Percentiles rank a stretch among this genome's conserved stretches.
Conservation (phyloP, 1,284 basidiomycete species). For the Grifola frondosa region DNA sequence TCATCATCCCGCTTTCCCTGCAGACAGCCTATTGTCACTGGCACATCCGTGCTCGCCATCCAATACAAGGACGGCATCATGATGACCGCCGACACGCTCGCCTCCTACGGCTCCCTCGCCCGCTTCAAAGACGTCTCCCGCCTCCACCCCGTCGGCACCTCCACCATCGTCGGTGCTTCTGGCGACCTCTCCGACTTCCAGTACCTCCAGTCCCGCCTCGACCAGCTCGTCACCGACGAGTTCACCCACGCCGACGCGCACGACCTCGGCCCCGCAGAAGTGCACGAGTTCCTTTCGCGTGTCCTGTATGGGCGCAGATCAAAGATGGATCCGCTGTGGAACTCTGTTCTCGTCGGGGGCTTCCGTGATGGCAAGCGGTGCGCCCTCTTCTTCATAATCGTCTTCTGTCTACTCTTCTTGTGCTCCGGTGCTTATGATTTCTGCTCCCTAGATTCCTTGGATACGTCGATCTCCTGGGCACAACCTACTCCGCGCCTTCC, state of each 20-base stretch:
- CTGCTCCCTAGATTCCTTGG: constrained; percentile 71
- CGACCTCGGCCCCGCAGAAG: constrained; percentile 82
- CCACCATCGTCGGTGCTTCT: constrained; percentile 88
- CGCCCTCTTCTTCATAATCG: constrained; percentile 19
- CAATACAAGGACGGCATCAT: constrained; percentile 97
- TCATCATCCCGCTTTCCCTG: constrained; percentile 4
- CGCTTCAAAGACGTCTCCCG: constrained; percentile 95
- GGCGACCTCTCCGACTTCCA: constrained; percentile 99
- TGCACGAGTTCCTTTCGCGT: constrained; percentile 91
- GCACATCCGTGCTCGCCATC: constrained; percentile 92
- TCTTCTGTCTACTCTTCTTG: not conserved
- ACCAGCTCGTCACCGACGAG: constrained; percentile 77
- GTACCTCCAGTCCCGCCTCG: constrained; percentile 80
- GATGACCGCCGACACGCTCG: constrained; percentile 98
- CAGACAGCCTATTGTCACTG: constrained; percentile 95
- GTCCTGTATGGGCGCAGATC: constrained; percentile 89
- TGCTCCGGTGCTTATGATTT: not conserved
- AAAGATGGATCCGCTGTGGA: constrained; percentile 96
- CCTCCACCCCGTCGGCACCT: constrained; percentile 79
- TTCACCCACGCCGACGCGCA: constrained; percentile 83
- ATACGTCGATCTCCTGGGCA: constrained; percentile 96
- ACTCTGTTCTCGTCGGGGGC: constrained; percentile 92
- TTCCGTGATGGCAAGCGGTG: constrained; percentile 79
- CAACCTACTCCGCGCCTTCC: constrained; percentile 92
- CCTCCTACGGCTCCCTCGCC: constrained; percentile 96